A percentile compares a stretch with the other conserved stretches of the same genome.
Conservation (phyloP, 768 basidiomycete genomes). For the Phylloporus arenicola region DNA sequence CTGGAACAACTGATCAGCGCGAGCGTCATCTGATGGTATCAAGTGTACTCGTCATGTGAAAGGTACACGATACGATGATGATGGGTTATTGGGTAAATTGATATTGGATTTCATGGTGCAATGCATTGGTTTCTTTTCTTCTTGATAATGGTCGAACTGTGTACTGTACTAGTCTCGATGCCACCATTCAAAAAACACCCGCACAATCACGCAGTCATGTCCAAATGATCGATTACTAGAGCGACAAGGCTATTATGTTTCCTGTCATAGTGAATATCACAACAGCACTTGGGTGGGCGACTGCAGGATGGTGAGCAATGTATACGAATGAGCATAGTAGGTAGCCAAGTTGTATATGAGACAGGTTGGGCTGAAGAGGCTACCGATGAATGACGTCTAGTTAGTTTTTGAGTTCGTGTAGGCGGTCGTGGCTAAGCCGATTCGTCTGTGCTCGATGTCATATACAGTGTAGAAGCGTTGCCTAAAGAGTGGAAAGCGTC, state of each 20-base stretch:
- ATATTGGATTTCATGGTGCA: no score
- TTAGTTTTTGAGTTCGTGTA: not conserved
- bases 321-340: no score
- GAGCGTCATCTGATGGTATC: not conserved
- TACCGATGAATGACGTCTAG: not conserved
- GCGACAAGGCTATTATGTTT: not conserved
- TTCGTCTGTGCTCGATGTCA: not conserved
- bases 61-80: no score
- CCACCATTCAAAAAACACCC: no score
- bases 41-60: not conserved
- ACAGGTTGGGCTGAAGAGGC: not conserved
- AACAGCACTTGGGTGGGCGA: no score
- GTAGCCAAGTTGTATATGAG: not conserved
- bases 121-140: no score
- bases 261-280: no score
- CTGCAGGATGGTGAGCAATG: not conserved
- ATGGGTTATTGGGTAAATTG: no score
- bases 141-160: no score
- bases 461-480: not conserved
- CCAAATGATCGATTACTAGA: no score
- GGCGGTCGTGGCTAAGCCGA: not conserved
- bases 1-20: slow-evolving; percentile 5
- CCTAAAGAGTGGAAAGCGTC: not conserved
- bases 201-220: no score
- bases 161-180: no score